Base-by-base conservation (phyloP, 2,329 filamentous ascomycete genomes). In the Macrophomina phaseolina region DNA sequence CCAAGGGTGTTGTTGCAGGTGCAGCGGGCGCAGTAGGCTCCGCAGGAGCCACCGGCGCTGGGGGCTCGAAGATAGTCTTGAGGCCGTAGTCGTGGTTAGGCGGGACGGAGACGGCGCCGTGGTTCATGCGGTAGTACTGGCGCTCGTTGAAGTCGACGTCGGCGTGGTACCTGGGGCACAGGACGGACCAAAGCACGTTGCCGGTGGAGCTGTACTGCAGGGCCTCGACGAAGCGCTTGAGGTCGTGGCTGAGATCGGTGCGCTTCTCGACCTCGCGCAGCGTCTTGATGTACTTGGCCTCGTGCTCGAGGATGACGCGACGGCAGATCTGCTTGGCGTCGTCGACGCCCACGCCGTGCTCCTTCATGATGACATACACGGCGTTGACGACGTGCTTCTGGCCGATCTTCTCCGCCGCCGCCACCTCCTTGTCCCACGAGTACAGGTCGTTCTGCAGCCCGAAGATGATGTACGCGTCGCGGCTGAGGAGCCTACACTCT, bases 301-400 rank as follows among this genome's bases (percentile, higher is more conserved):
- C 55, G n/a, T 73, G 56, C 28, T 73, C 65, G 49, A 70, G 71
- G 42, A 78, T 76, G 38, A 69, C 67, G 6, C 68, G 23, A 34
- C 65, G 63, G 55, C 70, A 72, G 4, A 67, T 30, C 18, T 65
- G 40, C 53, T 74, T 74, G 0, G 78, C 78, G 51, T 75, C 70
- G 8, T 70, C 68, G 64, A 75, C 72, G 4, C 62, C 66, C 36
- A 76, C 69, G 1, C 65, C 67, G 38, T 72, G 70, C 70, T 81
- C 77, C 49, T 69, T 68, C 78, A 81, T 81, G 34, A 81, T 69
- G 32, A 81, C 76, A 76, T 75, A 81, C 32, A 82, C 70, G 2
- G 76, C 77, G 62, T 82, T 82, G 61, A 77, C 70, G 2, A 81
- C 77, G 64, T 78, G 67, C 45, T 69, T 61, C 16, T 72, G 68